phyloP scores from a whole-genome alignment of 352 stramenopile genomes.

The Thraustochytrium striatum region DNA sequence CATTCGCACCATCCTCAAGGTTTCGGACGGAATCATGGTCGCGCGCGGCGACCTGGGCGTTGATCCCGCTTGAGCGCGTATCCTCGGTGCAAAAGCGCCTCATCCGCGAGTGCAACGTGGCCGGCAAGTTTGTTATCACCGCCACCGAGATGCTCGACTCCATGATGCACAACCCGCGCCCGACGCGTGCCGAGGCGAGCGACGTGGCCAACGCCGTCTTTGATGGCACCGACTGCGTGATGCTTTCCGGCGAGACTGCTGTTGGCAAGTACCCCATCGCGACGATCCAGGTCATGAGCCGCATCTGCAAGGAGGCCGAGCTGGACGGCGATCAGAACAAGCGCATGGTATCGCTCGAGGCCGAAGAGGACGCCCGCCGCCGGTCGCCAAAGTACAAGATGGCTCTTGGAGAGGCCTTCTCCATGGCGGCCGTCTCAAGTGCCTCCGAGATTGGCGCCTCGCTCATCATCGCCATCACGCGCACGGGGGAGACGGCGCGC shows the following conservation, averaged over 20 bases:
- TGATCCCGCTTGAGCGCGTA: conserved; percentile 60
- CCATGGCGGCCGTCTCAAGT: conserved; percentile 92
- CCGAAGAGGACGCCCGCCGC: conserved; percentile 10
- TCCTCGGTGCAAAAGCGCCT: conserved; percentile 98
- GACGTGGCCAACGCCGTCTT: conserved; percentile 97
- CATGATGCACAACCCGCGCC: conserved; percentile 94
- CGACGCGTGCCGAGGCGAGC: conserved; percentile 94
- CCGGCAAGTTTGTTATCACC: conserved; percentile 94
- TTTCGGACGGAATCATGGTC: conserved; percentile 96
- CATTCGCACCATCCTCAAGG: conserved; percentile 87
- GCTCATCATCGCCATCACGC: conserved; percentile 92
- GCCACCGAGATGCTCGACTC: conserved; percentile 99
- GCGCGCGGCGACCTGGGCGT: conserved; percentile 88
- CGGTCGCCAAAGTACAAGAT: neutral
- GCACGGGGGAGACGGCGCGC: conserved; percentile 84
- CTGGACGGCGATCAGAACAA: conserved; percentile 50
- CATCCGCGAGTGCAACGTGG: conserved; percentile 90
- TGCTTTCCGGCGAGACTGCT: conserved; percentile 96
- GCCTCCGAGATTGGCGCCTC: conserved; percentile 90
- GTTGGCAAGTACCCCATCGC: conserved; percentile 40
- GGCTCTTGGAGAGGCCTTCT: conserved; percentile 80
- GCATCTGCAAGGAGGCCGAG: conserved; percentile 84
- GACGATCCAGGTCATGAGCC: conserved; percentile 66
- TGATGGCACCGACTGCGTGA: conserved; percentile 93
- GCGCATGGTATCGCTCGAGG: conserved; percentile 1